Evolutionary conservation across 2,329 filamentous ascomycete genomes (phyloP).

Genomic region (Neonectria sp.): DNA sequence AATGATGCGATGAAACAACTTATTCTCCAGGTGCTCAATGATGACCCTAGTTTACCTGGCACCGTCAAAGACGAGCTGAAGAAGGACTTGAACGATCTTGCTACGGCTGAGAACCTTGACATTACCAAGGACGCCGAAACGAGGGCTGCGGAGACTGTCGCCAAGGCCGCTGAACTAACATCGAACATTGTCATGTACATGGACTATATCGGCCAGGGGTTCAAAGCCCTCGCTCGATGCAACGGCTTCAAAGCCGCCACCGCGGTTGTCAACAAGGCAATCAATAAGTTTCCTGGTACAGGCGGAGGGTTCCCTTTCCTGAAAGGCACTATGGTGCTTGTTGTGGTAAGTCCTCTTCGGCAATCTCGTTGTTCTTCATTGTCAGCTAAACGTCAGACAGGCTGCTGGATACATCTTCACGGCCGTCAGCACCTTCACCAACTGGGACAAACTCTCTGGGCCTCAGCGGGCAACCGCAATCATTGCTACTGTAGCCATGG

Average conservation of each 20-base stretch:
- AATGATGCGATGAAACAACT: not conserved
- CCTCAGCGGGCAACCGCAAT: not conserved
- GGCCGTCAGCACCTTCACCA: not conserved
- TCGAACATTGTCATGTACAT: not conserved
- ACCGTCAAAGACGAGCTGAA: not conserved
- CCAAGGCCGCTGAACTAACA: not conserved
- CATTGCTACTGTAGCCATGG: not conserved
- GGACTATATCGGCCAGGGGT: not conserved
- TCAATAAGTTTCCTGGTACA: not conserved
- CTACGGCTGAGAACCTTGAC: not conserved
- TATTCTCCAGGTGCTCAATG: not conserved
- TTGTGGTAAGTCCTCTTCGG: not conserved
- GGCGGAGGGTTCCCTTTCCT: not conserved
- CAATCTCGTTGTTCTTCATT: not conserved
- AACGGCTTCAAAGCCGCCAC: not conserved
- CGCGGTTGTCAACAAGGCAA: not conserved
- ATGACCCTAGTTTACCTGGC: not conserved
- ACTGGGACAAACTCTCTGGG: not conserved
- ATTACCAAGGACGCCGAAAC: not conserved
- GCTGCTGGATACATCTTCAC: not conserved
- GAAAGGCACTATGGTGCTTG: not conserved
- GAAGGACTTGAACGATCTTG: slow-evolving; percentile 1
- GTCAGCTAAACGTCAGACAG: not conserved
- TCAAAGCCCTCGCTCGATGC: not conserved
- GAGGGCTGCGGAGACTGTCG: not conserved